A percentile compares a stretch with the other conserved stretches of the same genome.
Evolutionary conservation across 2,329 filamentous ascomycete species (phyloP).

Genomic region (Hymenoscyphus repandus): DNA sequence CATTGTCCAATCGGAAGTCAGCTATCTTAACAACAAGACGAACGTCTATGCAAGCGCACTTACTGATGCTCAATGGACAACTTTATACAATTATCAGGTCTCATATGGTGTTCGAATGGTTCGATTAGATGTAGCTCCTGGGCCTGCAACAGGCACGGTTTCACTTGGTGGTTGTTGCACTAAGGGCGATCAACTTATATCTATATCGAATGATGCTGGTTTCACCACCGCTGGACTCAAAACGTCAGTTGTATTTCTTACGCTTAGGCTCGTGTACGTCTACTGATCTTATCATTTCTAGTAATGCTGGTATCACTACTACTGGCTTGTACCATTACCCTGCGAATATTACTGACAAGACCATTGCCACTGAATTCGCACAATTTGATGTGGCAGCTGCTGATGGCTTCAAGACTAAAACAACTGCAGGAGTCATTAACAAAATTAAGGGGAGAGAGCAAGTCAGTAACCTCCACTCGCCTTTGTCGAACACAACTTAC

Average conservation of each 20-base stretch:
- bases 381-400: slow-evolving; percentile 28
- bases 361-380: slow-evolving; percentile 44
- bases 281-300: slow-evolving; percentile 5
- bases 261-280: slow-evolving; percentile 3
- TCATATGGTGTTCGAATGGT: slow-evolving; percentile 54
- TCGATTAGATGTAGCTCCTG: slow-evolving; percentile 51
- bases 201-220: slow-evolving; percentile 30
- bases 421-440: slow-evolving; percentile 53
- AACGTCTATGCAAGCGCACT: slow-evolving; percentile 27
- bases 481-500: neutral
- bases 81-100: slow-evolving; percentile 50
- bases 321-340: slow-evolving; percentile 52
- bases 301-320: slow-evolving; percentile 41
- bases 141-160: slow-evolving; percentile 39
- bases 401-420: slow-evolving; percentile 16
- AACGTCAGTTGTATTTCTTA: neutral
- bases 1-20: slow-evolving; percentile 30
- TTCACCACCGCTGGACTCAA: slow-evolving; percentile 52
- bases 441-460: slow-evolving; percentile 44
- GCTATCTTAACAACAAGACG: slow-evolving; percentile 8
- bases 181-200: slow-evolving; percentile 32
- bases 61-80: slow-evolving; percentile 48
- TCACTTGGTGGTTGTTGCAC: slow-evolving; percentile 39
- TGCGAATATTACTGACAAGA: slow-evolving; percentile 46
- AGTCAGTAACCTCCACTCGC: slow-evolving; percentile 29